phyloP scores from a whole-genome alignment of 768 basidiomycete species.

The Leccinum arenicola region DNA sequence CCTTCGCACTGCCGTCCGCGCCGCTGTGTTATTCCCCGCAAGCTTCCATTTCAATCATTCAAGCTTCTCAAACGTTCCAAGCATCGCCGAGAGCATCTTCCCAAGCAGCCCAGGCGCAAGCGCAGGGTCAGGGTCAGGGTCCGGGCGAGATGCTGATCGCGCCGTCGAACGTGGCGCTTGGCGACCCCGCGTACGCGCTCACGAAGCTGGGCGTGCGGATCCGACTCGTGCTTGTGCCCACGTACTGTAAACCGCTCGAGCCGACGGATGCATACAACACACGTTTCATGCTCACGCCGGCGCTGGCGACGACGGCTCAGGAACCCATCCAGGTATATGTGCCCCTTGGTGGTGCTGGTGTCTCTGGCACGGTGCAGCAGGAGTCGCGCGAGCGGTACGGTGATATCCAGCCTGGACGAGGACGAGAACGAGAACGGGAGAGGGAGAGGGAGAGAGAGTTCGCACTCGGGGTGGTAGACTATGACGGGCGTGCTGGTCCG shows the following conservation, averaged over 20 bases:
- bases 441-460: constrained; percentile 15
- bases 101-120: too few relatives aligned
- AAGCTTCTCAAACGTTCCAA: too few relatives aligned
- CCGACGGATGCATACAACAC: constrained; percentile 10
- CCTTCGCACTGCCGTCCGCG: constrained; percentile 23
- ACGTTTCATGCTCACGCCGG: constrained; percentile 20
- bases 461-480: constrained; percentile 22
- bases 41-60: background rate
- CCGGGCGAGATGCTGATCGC: constrained; percentile 7
- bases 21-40: constrained; percentile 17
- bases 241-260: constrained; percentile 21
- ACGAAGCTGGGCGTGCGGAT: constrained; percentile 22
- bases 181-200: constrained; percentile 23
- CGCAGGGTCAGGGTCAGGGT: too few relatives aligned
- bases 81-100: too few relatives aligned
- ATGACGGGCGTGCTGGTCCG: constrained; percentile 21
- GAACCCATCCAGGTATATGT: constrained; percentile 21
- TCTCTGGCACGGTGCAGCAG: background rate
- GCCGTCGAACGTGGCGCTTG: constrained; percentile 10
- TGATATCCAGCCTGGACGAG: constrained; percentile 6
- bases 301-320: constrained; percentile 11
- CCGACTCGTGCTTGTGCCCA: constrained; percentile 19
- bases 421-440: constrained; percentile 4
- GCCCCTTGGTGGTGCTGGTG: background rate
- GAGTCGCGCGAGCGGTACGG: constrained; percentile 3